Percentiles rank a stretch among this genome's conserved stretches.
Conservation (phyloP, 495 filamentous ascomycete species). For the Podospora sp. region DNA sequence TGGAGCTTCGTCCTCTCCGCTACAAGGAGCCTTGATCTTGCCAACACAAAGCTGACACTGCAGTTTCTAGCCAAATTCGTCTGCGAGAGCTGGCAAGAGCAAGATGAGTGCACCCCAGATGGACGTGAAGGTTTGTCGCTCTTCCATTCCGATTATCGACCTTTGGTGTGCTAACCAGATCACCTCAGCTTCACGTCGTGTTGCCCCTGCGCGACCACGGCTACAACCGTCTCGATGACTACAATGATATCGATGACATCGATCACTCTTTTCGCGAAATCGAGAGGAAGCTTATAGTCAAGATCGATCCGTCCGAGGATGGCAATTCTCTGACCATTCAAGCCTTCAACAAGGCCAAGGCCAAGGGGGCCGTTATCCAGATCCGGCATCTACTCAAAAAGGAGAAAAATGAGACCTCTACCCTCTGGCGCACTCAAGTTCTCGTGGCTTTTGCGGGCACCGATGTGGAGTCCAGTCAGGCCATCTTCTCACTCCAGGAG, state of each 20-base stretch:
- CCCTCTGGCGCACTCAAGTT: not conserved
- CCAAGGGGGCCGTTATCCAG: slow-evolving; percentile 4
- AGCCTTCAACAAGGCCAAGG: slow-evolving; percentile 16
- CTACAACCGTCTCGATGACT: not conserved
- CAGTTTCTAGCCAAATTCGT: no score
- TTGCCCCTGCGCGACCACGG: not conserved
- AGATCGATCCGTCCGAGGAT: slow-evolving; percentile 17
- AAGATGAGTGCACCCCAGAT: no score
- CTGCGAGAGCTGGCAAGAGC: no score
- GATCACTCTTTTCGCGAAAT: not conserved
- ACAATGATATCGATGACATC: slow-evolving; percentile 8
- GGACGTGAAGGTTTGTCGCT: not conserved
- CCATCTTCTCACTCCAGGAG: no score
- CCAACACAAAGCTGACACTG: no score
- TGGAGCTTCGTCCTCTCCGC: no score
- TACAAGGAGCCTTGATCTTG: no score
- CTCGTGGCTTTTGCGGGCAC: not conserved
- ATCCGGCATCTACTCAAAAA: not conserved
- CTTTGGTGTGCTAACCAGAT: not conserved
- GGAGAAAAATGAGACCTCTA: not conserved
- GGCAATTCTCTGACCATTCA: slow-evolving; percentile 16
- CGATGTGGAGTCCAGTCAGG: no score
- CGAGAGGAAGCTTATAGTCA: slow-evolving; percentile 10
- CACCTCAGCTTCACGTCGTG: not conserved
- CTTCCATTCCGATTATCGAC: not conserved